Evolutionary conservation across 768 basidiomycete genomes (phyloP).

Genomic region (Coprinopsis cinerea): DNA sequence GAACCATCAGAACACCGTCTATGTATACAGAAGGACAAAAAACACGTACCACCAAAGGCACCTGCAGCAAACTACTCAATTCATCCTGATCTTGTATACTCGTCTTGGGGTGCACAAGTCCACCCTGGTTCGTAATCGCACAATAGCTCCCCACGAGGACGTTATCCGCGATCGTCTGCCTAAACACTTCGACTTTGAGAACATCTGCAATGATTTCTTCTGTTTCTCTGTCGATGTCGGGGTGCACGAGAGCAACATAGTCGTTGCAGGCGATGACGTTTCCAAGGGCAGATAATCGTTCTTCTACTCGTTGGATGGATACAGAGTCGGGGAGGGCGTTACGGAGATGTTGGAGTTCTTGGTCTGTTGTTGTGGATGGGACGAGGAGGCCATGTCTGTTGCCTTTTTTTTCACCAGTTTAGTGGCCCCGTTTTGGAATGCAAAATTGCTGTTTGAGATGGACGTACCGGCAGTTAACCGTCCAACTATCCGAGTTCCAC

Average conservation of each 20-base stretch:
- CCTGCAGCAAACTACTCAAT: constrained; percentile 85
- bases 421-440: background rate
- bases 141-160: constrained; percentile 96
- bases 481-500: constrained; percentile 89
- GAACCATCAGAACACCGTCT: constrained; percentile 5
- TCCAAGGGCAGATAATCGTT: constrained; percentile 92
- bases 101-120: constrained; percentile 96
- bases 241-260: constrained; percentile 97
- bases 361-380: constrained; percentile 92
- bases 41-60: constrained; percentile 83
- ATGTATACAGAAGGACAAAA: background rate
- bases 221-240: constrained; percentile 96
- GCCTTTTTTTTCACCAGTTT: constrained; percentile 35
- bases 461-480: constrained; percentile 80
- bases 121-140: constrained; percentile 93
- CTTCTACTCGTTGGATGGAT: constrained; percentile 93
- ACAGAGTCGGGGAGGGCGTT: constrained; percentile 93
- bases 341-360: constrained; percentile 95
- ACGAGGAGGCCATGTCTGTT: constrained; percentile 98
- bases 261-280: constrained; percentile 99
- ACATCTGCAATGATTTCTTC: constrained; percentile 99
- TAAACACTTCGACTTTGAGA: constrained; percentile 97
- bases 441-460: background rate
- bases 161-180: constrained; percentile 95
- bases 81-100: constrained; percentile 98